These are phyloP conservation scores for Sclerotinia sclerotiorum DNA, from an alignment of 2,329 filamentous ascomycete species.

Conservation along the genomic window DNA sequence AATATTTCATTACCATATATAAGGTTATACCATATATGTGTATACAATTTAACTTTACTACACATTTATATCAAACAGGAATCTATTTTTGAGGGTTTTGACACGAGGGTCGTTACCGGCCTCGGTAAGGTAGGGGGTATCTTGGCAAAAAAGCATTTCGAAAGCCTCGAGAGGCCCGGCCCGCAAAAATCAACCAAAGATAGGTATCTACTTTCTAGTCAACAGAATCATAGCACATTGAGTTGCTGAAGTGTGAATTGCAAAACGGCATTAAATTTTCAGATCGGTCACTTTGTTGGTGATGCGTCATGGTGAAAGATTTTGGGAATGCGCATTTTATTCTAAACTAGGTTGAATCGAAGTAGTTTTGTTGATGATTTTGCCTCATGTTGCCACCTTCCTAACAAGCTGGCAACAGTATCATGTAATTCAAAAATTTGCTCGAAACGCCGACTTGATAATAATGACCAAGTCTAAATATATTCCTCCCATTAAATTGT, in stretches of 20 bases:
- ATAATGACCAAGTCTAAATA: not conserved
- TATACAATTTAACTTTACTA: too few species aligned
- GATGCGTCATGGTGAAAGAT: too few species aligned
- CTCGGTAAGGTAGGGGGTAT: not conserved
- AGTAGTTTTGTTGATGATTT: too few species aligned
- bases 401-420: too few species aligned
- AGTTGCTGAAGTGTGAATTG: not conserved
- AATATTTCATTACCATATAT: too few species aligned
- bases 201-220: not conserved
- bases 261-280: not conserved
- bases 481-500: not conserved
- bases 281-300: not conserved
- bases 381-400: too few species aligned
- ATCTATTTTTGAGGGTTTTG: too few species aligned
- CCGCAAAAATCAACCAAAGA: not conserved
- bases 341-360: too few species aligned
- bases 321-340: too few species aligned
- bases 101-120: too few species aligned
- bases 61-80: too few species aligned
- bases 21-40: too few species aligned
- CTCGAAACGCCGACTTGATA: not conserved
- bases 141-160: not conserved
- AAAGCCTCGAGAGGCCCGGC: not conserved
- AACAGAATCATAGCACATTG: not conserved
- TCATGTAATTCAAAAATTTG: not conserved